phyloP scores from a whole-genome alignment of 768 basidiomycete species.

The Leucocoprinus leucothites region DNA sequence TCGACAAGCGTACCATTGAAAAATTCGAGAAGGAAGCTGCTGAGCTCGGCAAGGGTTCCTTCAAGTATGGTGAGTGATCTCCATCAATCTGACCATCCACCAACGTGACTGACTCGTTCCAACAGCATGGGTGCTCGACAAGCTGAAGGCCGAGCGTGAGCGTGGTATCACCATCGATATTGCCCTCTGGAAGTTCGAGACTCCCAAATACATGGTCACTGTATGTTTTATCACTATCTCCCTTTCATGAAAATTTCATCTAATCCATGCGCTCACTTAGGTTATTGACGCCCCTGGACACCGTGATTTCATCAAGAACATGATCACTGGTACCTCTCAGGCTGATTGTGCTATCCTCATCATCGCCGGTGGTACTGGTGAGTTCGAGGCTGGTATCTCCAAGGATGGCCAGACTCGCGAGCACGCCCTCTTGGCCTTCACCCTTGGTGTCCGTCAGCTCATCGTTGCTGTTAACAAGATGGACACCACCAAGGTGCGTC shows the following conservation, averaged over 20 bases:
- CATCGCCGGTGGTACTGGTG: constrained; percentile 98
- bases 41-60: constrained; percentile 99
- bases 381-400: constrained; percentile 99
- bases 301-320: constrained; percentile 99
- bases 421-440: constrained; percentile 99
- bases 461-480: constrained; percentile 99
- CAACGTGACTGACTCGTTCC: constrained; percentile 22
- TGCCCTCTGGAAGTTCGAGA: constrained; percentile 99
- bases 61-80: constrained; percentile 81
- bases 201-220: constrained; percentile 92
- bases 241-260: constrained; percentile 16
- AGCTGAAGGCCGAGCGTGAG: constrained; percentile 99
- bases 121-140: constrained; percentile 99
- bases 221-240: constrained; percentile 42
- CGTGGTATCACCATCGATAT: constrained; percentile 99
- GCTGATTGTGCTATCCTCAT: constrained; percentile 99
- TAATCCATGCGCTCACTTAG: constrained; percentile 34
- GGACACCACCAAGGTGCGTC: constrained; percentile 93
- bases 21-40: constrained; percentile 99
- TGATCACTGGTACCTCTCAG: constrained; percentile 99
- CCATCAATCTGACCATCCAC: not conserved
- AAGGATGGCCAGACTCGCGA: constrained; percentile 99
- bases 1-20: constrained; percentile 99
- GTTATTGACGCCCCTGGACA: constrained; percentile 99
- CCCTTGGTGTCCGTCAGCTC: constrained; percentile 99